Evolutionary conservation across 1,139 yeast genomes (phyloP).

Genomic region (Taphrina betulina): DNA sequence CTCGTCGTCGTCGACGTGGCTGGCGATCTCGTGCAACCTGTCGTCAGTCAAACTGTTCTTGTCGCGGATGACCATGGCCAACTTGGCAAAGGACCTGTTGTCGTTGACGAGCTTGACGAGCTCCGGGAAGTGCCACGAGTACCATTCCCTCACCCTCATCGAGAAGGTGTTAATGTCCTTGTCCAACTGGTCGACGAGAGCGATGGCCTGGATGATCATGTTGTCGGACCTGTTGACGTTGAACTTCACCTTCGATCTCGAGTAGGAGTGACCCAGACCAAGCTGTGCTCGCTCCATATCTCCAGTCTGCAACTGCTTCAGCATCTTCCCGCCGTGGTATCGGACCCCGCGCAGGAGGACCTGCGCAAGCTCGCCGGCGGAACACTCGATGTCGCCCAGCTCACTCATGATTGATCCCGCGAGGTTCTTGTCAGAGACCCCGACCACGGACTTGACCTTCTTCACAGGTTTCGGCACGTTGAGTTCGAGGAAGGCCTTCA

Average conservation of each 20-base stretch:
- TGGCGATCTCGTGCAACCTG: slow-evolving; percentile 83
- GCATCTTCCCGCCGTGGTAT: slow-evolving; percentile 80
- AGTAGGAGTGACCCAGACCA: slow-evolving; percentile 83
- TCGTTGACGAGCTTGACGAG: slow-evolving; percentile 95
- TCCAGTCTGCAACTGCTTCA: slow-evolving; percentile 89
- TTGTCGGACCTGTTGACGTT: slow-evolving; percentile 98
- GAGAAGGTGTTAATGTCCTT: slow-evolving; percentile 96
- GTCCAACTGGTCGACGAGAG: slow-evolving; percentile 91
- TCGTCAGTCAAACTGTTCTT: slow-evolving; percentile 77
- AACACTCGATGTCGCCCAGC: slow-evolving; percentile 85
- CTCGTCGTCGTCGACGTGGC: slow-evolving; percentile 86
- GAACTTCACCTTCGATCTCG: slow-evolving; percentile 95
- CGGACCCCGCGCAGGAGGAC: slow-evolving; percentile 94
- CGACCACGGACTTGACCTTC: slow-evolving; percentile 64
- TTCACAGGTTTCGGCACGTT: slow-evolving; percentile 84
- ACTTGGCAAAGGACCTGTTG: slow-evolving; percentile 78
- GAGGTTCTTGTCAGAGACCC: slow-evolving; percentile 90
- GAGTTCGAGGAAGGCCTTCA: slow-evolving; percentile 82
- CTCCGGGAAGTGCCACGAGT: slow-evolving; percentile 99
- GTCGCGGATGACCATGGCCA: slow-evolving; percentile 80
- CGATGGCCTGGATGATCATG: slow-evolving; percentile 98
- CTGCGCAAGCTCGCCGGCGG: slow-evolving; percentile 87
- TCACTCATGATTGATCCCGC: slow-evolving; percentile 95
- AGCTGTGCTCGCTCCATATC: slow-evolving; percentile 97
- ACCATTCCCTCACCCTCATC: slow-evolving; percentile 94